Evolutionary conservation across 2,329 filamentous ascomycete species (phyloP), one percentile per base, ranked within the genome.

Genomic region (Phialophora verrucosa): DNA sequence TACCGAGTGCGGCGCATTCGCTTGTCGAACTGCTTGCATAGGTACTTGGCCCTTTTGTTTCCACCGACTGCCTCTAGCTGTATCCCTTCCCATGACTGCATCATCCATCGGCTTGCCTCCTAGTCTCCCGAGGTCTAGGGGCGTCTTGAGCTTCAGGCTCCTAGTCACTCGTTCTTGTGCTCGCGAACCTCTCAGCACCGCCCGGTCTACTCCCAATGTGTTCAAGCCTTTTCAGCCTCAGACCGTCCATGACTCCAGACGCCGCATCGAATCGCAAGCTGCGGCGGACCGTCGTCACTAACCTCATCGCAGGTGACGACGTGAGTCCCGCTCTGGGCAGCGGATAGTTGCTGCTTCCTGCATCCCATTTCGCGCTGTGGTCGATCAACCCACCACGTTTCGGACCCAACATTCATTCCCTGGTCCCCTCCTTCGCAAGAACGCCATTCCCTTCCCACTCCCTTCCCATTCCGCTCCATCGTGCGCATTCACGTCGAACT

Each of bases 211-310:
- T 14, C 68, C 65, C 47, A 61, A 65, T 54, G 25, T 4, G 68
- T 60, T 14, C 65, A 65, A 69, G 65, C 56, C 59, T 54, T 64
- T 64, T 69, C 68, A 69, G 68, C 68, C 68, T 69, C 68, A 69
- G 62, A 65, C 68, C 64, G 62, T 62, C 61, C 64, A 27, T 27
- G 25, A 38, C 53, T 50, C 57, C 62, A 55, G 58, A 55, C 51
- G 42, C 65, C 51, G 65, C 57, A 47, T 61, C 59, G 59, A 61
- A 32, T 38, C 31, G 59, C 59, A 55, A 49, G 23, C 47, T 44
- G 23, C 27, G 8, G 38, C 53, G 58, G 53, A 57, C 35, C 17
- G 60, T 57, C 60, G 53, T 35, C 49, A 25, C 32, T 35, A 35
- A 31, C 53, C 42, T 64, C 64, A 59, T n/a, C 59, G 62, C 59